These are phyloP conservation scores for Ashbya aceris DNA, from an alignment of 1,139 yeast genomes.

Conservation along the genomic window DNA sequence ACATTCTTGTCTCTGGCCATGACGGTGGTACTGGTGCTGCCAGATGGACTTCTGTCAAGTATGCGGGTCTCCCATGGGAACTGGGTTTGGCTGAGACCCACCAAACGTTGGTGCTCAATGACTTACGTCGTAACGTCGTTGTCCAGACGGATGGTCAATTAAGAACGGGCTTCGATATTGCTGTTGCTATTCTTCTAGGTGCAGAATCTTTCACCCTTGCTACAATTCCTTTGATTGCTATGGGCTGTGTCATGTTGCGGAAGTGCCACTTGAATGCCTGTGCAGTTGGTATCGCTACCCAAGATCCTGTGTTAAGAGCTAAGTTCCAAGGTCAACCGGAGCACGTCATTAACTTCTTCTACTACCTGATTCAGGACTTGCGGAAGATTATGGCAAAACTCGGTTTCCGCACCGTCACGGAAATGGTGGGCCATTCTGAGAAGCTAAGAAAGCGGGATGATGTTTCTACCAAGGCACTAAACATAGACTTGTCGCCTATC, in stretches of 20 bases:
- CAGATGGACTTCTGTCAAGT: slow-evolving; percentile 91
- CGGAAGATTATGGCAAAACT: slow-evolving; percentile 87
- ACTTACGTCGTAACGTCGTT: slow-evolving; percentile 87
- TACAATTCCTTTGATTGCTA: slow-evolving; percentile 90
- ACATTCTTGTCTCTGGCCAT: slow-evolving; percentile 89
- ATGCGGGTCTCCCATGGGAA: slow-evolving; percentile 99
- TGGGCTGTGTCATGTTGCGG: slow-evolving; percentile 96
- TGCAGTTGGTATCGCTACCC: slow-evolving; percentile 98
- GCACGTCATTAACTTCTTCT: slow-evolving; percentile 95
- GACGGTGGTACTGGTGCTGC: slow-evolving; percentile 99
- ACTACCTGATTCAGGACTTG: slow-evolving; percentile 86
- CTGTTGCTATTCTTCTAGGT: slow-evolving; percentile 90
- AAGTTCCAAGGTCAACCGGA: slow-evolving; percentile 96
- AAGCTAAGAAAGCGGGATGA: slow-evolving; percentile 79
- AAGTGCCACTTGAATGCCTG: slow-evolving; percentile 90
- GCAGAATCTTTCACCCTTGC: slow-evolving; percentile 99
- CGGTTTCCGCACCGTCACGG: slow-evolving; percentile 92
- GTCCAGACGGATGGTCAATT: slow-evolving; percentile 97
- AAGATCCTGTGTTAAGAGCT: slow-evolving; percentile 86
- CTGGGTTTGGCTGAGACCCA: slow-evolving; percentile 97
- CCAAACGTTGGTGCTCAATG: slow-evolving; percentile 92
- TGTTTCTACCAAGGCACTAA: slow-evolving; percentile 82
- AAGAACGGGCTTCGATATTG: slow-evolving; percentile 88
- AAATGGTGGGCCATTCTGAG: slow-evolving; percentile 97
- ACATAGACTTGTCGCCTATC: slow-evolving; percentile 84